Percentiles rank a stretch among this genome's conserved stretches.
Evolutionary conservation across 1,284 basidiomycete genomes (phyloP).

Genomic region (Salmacisia buchloeana): DNA sequence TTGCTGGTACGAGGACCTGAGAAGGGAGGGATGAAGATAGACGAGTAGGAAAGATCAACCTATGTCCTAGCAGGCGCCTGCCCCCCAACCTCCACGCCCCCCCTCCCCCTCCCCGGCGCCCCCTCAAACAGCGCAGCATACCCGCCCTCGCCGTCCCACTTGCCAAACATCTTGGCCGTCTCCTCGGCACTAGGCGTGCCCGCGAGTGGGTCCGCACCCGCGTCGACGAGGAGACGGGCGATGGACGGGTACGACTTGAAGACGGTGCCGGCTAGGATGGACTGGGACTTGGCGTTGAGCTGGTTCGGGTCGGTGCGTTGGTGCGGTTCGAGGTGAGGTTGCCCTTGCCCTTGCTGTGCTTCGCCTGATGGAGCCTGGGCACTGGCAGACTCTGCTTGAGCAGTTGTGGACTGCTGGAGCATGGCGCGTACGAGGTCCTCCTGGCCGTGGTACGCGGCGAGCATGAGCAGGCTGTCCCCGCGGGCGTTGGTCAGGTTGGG

Average conservation of each 20-base stretch:
- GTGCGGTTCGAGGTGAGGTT: background rate
- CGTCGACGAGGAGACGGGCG: constrained; percentile 60
- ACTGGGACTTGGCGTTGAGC: constrained; percentile 69
- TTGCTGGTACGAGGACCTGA: too few relatives aligned
- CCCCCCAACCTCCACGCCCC: background rate
- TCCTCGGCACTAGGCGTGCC: constrained; percentile 71
- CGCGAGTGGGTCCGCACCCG: constrained; percentile 64
- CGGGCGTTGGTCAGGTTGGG: constrained; percentile 66
- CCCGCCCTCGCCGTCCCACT: constrained; percentile 30
- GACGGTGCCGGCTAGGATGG: constrained; percentile 73
- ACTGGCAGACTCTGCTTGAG: background rate
- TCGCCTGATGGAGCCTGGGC: too few relatives aligned
- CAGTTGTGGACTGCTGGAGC: constrained; percentile 12
- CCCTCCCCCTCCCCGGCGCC: constrained; percentile 24
- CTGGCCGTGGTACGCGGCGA: constrained; percentile 73
- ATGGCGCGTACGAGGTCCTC: constrained; percentile 61
- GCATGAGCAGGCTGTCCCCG: constrained; percentile 62
- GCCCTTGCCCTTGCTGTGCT: background rate
- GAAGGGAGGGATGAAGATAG: too few relatives aligned
- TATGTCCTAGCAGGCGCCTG: background rate
- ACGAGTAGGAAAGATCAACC: too few relatives aligned
- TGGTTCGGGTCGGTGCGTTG: constrained; percentile 47
- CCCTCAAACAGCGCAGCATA: constrained; percentile 24
- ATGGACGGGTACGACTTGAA: constrained; percentile 68
- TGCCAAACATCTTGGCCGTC: constrained; percentile 54